Evolutionary conservation across 192 early-diverging fungal genomes (phyloP).

Genomic region (Cetraspora pellucida): DNA sequence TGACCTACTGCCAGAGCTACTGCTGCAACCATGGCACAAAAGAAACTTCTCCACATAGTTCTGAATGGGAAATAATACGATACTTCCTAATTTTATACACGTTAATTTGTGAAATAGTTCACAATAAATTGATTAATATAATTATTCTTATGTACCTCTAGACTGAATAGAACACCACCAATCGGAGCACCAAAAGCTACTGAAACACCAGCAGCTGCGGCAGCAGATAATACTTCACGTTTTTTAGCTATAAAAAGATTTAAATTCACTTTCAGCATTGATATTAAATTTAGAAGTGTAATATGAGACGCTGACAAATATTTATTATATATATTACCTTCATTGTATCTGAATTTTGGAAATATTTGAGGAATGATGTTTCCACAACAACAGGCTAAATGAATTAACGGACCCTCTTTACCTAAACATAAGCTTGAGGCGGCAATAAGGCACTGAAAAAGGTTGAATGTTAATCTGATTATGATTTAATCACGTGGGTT

Average conservation of each 20-base stretch:
- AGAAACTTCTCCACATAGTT: slow-evolving; percentile 93
- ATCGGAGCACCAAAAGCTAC: slow-evolving; percentile 97
- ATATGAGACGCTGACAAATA: slow-evolving; percentile 6
- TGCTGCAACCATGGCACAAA: slow-evolving; percentile 90
- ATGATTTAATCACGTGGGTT: not conserved
- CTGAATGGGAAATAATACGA: slow-evolving; percentile 92
- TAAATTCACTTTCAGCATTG: not conserved
- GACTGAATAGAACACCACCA: slow-evolving; percentile 91
- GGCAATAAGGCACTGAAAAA: slow-evolving; percentile 67
- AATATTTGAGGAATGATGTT: slow-evolving; percentile 86
- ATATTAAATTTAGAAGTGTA: not conserved
- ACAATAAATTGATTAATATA: not conserved
- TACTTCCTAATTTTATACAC: slow-evolving; percentile 56
- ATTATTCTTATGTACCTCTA: slow-evolving; percentile 60
- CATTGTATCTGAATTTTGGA: slow-evolving; percentile 90
- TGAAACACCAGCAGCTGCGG: slow-evolving; percentile 89
- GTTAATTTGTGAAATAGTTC: not conserved
- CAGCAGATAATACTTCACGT: slow-evolving; percentile 91
- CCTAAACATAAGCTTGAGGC: slow-evolving; percentile 87
- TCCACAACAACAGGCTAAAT: slow-evolving; percentile 87
- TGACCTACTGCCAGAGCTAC: slow-evolving; percentile 71
- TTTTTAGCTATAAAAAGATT: slow-evolving; percentile 65
- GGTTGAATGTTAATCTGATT: not conserved
- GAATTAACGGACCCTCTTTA: slow-evolving; percentile 94
- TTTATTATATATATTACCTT: slow-evolving; percentile 48